These are phyloP conservation scores for Trichoderma cornu-damae DNA, from an alignment of 2,329 filamentous ascomycete species.

Conservation along the genomic window DNA sequence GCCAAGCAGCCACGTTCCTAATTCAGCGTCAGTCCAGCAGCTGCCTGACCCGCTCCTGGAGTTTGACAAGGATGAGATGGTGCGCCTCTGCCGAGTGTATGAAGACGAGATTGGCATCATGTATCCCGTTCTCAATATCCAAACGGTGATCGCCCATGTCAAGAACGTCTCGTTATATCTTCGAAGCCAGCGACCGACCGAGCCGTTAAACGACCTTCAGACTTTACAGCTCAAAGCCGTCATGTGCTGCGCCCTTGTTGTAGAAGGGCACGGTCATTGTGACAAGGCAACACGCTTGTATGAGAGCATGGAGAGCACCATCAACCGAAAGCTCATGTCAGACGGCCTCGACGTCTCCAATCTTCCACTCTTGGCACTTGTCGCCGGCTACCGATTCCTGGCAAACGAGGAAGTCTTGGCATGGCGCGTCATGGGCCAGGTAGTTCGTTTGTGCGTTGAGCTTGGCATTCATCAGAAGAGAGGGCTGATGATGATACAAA, in stretches of 20 bases:
- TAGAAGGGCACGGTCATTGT: slow-evolving; percentile 76
- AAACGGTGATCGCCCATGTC: slow-evolving; percentile 64
- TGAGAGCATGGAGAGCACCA: slow-evolving; percentile 65
- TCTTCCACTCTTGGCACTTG: slow-evolving; percentile 48
- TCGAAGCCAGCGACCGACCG: slow-evolving; percentile 33
- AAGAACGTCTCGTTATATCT: slow-evolving; percentile 67
- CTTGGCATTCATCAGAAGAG: slow-evolving; percentile 78
- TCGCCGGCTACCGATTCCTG: slow-evolving; percentile 71
- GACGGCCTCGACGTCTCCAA: slow-evolving; percentile 45
- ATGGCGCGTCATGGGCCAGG: slow-evolving; percentile 82
- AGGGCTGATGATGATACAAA: slow-evolving; percentile 62
- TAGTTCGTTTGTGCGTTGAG: slow-evolving; percentile 72
- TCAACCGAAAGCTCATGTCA: slow-evolving; percentile 61
- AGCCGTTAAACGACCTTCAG: slow-evolving; percentile 44
- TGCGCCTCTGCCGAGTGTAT: slow-evolving; percentile 72
- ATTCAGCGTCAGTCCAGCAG: slow-evolving; percentile 36
- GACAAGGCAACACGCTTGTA: slow-evolving; percentile 68
- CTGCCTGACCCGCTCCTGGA: slow-evolving; percentile 70
- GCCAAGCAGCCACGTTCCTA: slow-evolving; percentile 22
- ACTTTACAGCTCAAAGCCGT: slow-evolving; percentile 76
- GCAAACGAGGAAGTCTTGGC: slow-evolving; percentile 79
- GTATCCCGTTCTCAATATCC: slow-evolving; percentile 80
- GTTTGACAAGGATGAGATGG: slow-evolving; percentile 71
- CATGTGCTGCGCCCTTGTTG: slow-evolving; percentile 69
- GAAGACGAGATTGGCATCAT: slow-evolving; percentile 89